A percentile compares a stretch with the other conserved stretches of the same genome.
Evolutionary conservation across 2,329 filamentous ascomycete genomes (phyloP).

Genomic region (Aspergillus phoenicis): DNA sequence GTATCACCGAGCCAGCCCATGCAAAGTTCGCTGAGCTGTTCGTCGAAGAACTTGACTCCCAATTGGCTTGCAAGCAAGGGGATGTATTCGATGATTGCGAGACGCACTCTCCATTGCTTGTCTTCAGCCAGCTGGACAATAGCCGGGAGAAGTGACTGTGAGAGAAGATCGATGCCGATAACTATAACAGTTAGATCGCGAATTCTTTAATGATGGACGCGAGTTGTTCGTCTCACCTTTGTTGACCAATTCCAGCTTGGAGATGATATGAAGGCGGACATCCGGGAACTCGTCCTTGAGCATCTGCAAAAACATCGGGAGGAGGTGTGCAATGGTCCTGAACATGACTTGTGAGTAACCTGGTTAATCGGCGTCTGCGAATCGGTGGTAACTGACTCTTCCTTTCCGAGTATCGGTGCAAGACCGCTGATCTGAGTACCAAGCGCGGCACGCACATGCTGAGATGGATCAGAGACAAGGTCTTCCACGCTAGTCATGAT

Average conservation of each 20-base stretch:
- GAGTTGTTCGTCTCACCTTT: conserved; percentile 63
- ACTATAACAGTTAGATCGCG: conserved; percentile 55
- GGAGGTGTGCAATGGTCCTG: conserved; percentile 91
- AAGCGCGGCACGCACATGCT: conserved; percentile 93
- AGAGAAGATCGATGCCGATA: conserved; percentile 95
- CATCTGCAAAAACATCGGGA: conserved; percentile 99
- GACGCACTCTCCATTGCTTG: conserved; percentile 97
- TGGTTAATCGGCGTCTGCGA: neutral
- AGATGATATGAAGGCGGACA: conserved; percentile 97
- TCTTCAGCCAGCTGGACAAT: conserved; percentile 98
- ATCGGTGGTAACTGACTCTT: conserved; percentile 68
- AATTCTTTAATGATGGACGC: neutral
- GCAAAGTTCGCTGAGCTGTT: conserved; percentile 91
- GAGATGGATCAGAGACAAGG: conserved; percentile 90
- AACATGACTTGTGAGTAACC: conserved; percentile 15
- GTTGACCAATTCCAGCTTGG: conserved; percentile 98
- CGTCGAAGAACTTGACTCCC: conserved; percentile 96
- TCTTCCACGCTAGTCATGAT: conserved; percentile 97
- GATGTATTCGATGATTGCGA: conserved; percentile 99
- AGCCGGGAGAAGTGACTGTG: conserved; percentile 92
- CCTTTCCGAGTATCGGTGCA: conserved; percentile 94
- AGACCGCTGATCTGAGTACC: conserved; percentile 97
- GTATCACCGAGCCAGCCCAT: conserved; percentile 99
- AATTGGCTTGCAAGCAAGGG: conserved; percentile 93
- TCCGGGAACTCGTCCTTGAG: conserved; percentile 99